Percentiles rank a stretch among this genome's conserved stretches.
Evolutionary conservation across 257 asterid species (phyloP).

Genomic region (Nemophila menziesii): DNA sequence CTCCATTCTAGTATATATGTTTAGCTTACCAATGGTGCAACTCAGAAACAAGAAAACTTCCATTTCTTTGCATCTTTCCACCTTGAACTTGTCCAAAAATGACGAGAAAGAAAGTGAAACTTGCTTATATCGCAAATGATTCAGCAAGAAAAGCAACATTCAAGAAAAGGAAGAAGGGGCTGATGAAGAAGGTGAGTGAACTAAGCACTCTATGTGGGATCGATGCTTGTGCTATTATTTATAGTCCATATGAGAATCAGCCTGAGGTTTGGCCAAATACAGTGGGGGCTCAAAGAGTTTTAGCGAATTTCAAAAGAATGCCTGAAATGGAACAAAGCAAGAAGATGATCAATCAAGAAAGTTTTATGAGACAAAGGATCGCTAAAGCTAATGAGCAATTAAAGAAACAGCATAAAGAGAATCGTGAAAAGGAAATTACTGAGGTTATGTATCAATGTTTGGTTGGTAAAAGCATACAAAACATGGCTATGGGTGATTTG

Average conservation of each 20-base stretch:
- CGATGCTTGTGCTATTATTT: slow-evolving; percentile 51
- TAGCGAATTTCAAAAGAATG: slow-evolving; percentile 7
- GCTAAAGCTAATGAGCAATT: slow-evolving; percentile 11
- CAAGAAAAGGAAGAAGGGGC: slow-evolving; percentile 62
- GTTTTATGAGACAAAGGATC: slow-evolving; percentile 10
- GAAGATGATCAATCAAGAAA: slow-evolving; percentile 11
- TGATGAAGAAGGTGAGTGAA: slow-evolving; percentile 59
- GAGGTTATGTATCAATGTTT: slow-evolving; percentile 48
- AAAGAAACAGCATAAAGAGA: slow-evolving; percentile 6
- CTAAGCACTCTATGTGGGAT: slow-evolving; percentile 65
- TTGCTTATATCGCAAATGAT: slow-evolving; percentile 51
- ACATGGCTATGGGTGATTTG: slow-evolving; percentile 35
- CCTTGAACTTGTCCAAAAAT: slow-evolving; percentile 6
- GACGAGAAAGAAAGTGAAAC: slow-evolving; percentile 72
- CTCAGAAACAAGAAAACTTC: too few species aligned
- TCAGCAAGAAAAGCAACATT: slow-evolving; percentile 58
- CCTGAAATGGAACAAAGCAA: slow-evolving; percentile 17
- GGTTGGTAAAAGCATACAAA: slow-evolving; percentile 40
- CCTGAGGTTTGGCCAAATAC: slow-evolving; percentile 54
- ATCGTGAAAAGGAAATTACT: slow-evolving; percentile 11
- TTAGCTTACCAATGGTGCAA: too few species aligned
- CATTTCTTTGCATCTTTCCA: not conserved
- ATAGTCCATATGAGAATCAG: slow-evolving; percentile 49
- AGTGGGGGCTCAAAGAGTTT: slow-evolving; percentile 34
- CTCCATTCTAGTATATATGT: too few species aligned